Conservation (phyloP, 139 green algal species). For the Picochlorum sp. region DNA sequence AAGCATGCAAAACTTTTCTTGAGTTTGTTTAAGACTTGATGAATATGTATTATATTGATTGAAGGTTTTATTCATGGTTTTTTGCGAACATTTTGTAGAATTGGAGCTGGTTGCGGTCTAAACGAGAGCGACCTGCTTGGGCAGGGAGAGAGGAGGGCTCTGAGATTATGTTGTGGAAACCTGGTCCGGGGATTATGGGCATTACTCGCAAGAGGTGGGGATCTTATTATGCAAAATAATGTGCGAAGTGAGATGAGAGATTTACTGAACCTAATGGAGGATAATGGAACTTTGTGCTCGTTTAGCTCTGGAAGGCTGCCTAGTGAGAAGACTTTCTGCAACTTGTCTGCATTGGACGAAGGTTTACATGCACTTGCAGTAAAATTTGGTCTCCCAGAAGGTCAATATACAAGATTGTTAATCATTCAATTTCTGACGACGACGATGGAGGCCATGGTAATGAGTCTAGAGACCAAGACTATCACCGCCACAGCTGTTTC, state of each 20-base stretch:
- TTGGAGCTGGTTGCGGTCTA: slow-evolving; percentile 13
- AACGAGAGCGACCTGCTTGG: slow-evolving; percentile 15
- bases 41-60: slow-evolving; percentile 12
- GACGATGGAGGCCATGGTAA: not conserved
- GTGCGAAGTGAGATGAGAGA: not conserved
- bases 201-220: not conserved
- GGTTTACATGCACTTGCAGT: not conserved
- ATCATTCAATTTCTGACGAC: no score
- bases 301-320: not conserved
- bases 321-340: not conserved
- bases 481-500: slow-evolving; percentile 7
- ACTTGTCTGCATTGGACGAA: not conserved
- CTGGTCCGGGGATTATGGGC: slow-evolving; percentile 12
- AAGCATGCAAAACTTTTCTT: not conserved
- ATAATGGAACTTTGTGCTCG: not conserved
- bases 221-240: not conserved
- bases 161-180: slow-evolving; percentile 16
- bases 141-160: not conserved
- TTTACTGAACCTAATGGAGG: not conserved
- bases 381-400: no score
- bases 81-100: not conserved
- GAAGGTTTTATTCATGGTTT: slow-evolving; percentile 4
- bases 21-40: not conserved
- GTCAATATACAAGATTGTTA: no score
- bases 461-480: not conserved